Base-by-base conservation (phyloP, 2,329 filamentous ascomycete genomes). In the Diatrype stigma region DNA sequence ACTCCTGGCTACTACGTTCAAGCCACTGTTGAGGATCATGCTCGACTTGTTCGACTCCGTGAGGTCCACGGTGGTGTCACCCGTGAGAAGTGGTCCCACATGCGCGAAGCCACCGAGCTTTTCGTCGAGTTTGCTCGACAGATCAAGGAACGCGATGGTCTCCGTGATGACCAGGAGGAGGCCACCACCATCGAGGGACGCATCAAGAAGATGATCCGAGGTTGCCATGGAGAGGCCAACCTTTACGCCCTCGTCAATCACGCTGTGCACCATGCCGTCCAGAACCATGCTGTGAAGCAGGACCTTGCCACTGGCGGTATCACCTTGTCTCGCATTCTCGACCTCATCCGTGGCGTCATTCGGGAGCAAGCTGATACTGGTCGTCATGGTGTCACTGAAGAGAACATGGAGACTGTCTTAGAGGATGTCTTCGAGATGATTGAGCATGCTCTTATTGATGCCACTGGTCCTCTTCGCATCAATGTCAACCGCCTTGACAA, bases 281-380 rank as follows among this genome's bases (percentile, higher is more conserved):
- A 80, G 51, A 49, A 80, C 62, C 46, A 80, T 66, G 52, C 73
- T 63, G 14, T 73, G 65, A 1, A 71, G 65, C 51, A 78, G 51
- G 55, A 69, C 70, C 70, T 79, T 73, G 49, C 30, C 19, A 14
- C 53, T 1, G 34, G 60, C 16, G 56, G 58, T 6, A 23, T 58
- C 45, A 55, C 40, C 2, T 56, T 56, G 19, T 21, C 44, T 19
- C 47, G 49, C 2, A 34, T 65, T 17, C 32, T 64, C 5, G 34
- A 45, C 1, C 54, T 59, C 0, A 56, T 64, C 17, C 57, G 55
- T 8, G 6, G n/a, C 8, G 22, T 23, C 11, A 53, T 59, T 16
- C 47, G 80, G 50, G 19, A 73, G 57, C 45, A 80, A 64, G 53
- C 70, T 63, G 12, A 74, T 67, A 8, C 71, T 68, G 51, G 48